These are phyloP conservation scores for Tephrocybe rancida DNA, from an alignment of 768 basidiomycete species.

Conservation along the genomic window DNA sequence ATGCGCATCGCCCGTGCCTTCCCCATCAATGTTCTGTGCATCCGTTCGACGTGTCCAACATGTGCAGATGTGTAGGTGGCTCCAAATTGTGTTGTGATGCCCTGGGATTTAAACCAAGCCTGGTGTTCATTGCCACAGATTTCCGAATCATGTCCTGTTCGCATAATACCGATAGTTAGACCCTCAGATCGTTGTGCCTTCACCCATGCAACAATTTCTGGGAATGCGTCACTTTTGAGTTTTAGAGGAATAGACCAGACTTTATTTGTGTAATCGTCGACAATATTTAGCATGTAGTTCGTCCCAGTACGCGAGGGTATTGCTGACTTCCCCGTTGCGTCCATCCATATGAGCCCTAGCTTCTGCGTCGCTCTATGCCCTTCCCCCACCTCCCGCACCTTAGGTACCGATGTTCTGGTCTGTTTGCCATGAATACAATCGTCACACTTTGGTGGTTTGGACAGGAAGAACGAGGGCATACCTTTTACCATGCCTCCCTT, in stretches of 20 bases:
- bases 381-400: not conserved
- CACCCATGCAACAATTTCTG: slow-evolving; percentile 28
- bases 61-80: slow-evolving; percentile 33
- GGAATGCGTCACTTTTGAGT: slow-evolving; percentile 25
- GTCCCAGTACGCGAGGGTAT: not conserved
- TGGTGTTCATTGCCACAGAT: slow-evolving; percentile 14
- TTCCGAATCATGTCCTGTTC: slow-evolving; percentile 25
- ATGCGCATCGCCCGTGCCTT: slow-evolving; percentile 28
- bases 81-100: slow-evolving; percentile 17
- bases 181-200: slow-evolving; percentile 19
- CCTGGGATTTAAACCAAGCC: slow-evolving; percentile 13
- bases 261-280: not conserved
- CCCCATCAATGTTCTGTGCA: slow-evolving; percentile 30
- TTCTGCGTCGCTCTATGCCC: not conserved
- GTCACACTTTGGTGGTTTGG: not conserved
- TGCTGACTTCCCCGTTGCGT: not conserved
- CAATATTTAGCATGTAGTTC: not conserved
- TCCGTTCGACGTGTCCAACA: slow-evolving; percentile 33
- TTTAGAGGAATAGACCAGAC: slow-evolving; percentile 29
- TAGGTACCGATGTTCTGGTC: slow-evolving; percentile 3
- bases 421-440: slow-evolving; percentile 9
- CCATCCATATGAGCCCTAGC: slow-evolving; percentile 5
- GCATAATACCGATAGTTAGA: slow-evolving; percentile 12
- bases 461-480: not conserved
- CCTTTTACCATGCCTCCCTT: slow-evolving; percentile 4